Percentiles rank a stretch among this genome's conserved stretches.
Conservation (phyloP, 768 basidiomycete species). For the Agrocybe praecox region DNA sequence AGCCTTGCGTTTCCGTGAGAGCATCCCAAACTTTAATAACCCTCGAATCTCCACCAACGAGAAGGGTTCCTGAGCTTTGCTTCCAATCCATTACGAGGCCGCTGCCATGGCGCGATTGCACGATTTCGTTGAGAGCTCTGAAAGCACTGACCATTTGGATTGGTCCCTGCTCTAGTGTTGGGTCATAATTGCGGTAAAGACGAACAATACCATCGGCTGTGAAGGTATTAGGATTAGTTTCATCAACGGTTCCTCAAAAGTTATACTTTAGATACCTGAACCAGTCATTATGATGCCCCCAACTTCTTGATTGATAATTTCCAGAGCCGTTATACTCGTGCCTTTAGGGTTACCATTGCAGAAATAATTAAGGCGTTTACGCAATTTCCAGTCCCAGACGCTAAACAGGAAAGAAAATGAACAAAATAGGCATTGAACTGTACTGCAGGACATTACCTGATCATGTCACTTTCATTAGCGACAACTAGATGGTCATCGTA, state of each 20-base stretch:
- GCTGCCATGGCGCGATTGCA: constrained; percentile 73
- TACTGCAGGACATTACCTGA: constrained; percentile 56
- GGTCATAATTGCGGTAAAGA: constrained; percentile 91
- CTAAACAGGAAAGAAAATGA: constrained; percentile 39
- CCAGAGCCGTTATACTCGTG: constrained; percentile 83
- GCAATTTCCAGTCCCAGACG: constrained; percentile 93
- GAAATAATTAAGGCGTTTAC: constrained; percentile 78
- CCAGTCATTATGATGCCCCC: constrained; percentile 88
- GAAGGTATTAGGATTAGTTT: background rate
- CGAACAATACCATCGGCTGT: constrained; percentile 92
- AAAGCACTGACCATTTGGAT: constrained; percentile 95
- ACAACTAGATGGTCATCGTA: constrained; percentile 89
- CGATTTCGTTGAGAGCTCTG: constrained; percentile 80
- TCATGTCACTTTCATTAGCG: constrained; percentile 83
- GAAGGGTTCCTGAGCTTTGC: constrained; percentile 79
- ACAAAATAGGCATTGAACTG: background rate
- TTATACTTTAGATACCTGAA: too few relatives aligned
- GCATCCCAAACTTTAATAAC: constrained; percentile 96
- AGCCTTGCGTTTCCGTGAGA: constrained; percentile 75
- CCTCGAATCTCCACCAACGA: constrained; percentile 91
- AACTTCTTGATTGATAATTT: constrained; percentile 95
- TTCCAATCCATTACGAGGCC: constrained; percentile 95
- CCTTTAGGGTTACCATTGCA: constrained; percentile 86
- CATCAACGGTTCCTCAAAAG: background rate
- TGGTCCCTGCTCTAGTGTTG: constrained; percentile 65